phyloP scores from a whole-genome alignment of 306 rosid genomes.

The Canavalia ensiformis region DNA sequence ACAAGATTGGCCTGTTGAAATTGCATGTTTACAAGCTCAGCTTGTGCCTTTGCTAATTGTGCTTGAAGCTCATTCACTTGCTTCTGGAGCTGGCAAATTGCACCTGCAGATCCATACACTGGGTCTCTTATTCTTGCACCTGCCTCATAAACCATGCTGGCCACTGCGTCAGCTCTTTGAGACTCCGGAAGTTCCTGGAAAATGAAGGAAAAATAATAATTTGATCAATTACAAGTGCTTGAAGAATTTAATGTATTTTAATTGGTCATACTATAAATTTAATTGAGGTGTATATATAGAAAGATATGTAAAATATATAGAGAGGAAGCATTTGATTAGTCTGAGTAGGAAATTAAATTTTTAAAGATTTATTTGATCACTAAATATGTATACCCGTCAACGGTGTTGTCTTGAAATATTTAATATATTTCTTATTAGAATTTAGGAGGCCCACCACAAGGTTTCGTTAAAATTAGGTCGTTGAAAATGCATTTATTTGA shows the following conservation, averaged over 20 bases:
- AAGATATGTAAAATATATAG: too few species aligned
- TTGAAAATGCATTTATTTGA: conserved; percentile 41
- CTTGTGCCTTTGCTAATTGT: conserved; percentile 91
- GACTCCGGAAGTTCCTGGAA: conserved; percentile 88
- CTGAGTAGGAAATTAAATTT: background rate
- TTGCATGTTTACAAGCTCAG: conserved; percentile 82
- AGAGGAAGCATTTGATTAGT: background rate
- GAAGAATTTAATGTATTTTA: background rate
- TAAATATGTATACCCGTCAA: conserved; percentile 35
- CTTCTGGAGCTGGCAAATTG: conserved; percentile 84
- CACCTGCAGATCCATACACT: conserved; percentile 88
- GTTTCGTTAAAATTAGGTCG: conserved; percentile 42
- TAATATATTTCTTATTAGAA: background rate
- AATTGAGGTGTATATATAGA: background rate
- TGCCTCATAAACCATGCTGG: conserved; percentile 97
- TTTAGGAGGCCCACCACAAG: conserved; percentile 36
- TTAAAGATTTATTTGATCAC: background rate
- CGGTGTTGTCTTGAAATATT: conserved; percentile 7
- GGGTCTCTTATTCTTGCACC: conserved; percentile 94
- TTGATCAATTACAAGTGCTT: background rate
- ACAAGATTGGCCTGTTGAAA: conserved; percentile 84
- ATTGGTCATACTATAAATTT: background rate
- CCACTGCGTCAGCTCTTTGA: conserved; percentile 94
- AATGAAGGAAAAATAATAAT: background rate
- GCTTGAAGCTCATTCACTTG: conserved; percentile 89